Evolutionary conservation across 129 eudicot species (phyloP), one percentile per base, ranked within the genome.

Genomic region (Lactuca saligna): DNA sequence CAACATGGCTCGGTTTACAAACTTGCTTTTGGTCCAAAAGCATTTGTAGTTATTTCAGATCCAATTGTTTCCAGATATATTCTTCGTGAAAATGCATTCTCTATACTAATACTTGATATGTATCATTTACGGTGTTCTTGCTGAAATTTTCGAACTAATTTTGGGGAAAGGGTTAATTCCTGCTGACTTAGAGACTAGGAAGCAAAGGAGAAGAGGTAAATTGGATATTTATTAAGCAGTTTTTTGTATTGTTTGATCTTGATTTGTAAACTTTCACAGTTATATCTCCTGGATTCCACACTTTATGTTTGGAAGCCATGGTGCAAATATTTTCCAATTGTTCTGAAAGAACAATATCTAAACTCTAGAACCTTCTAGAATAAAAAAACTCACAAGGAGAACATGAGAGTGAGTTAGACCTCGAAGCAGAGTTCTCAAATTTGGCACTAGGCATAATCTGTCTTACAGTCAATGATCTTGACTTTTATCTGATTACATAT

Each of bases 81-180:
- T 80, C 99, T 94, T 51, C 96, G 95, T 46, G 99, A 94, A 74
- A 94, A 94, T 79, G 91, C 94, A 46, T 90, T 39, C 31, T 56
- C 20, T 51, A 8, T 58, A 25, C 29, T 14, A 39, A 48, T 17
- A 48, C 42, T 46, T 58, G 0, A 56, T 66, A 68, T 41, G 65
- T 53, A 33, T 76, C 39, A 54, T 76, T 42, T 57, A 94, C 97
- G 99, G 99, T 69, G 99, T 90, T 78, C 97, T 94, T 78, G 99
- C 99, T 65, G 99, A 94, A 68, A 89, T 94, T 63, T 76, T 94
- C 51, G 99, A 94, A 75, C 99, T 97, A 74, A 94, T 94, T 49
- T 90, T 94, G 99, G 99, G 99, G 57, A 94, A 94, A 80, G 99
- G 99, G 77, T 86, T 94, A 60, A 94, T 94, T 75, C 99, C 99